Evolutionary conservation across 108 stramenopile species (phyloP), one percentile per base, ranked within the genome.

Genomic region (Schizochytrium sp.): DNA sequence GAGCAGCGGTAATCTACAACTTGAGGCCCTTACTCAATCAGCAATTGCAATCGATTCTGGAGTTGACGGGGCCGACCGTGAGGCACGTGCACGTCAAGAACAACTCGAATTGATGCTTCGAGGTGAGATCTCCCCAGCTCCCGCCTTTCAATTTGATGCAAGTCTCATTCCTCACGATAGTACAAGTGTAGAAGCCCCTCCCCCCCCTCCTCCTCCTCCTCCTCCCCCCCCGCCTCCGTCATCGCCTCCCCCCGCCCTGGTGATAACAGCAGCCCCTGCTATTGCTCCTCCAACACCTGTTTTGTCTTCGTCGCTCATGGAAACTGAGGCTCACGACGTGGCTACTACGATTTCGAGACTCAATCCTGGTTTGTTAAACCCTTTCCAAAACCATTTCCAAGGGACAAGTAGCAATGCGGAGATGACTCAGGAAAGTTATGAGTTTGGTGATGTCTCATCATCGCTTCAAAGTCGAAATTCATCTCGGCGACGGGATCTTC

Each of bases 31-130:
- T 8, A 40, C 55, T 5, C 10, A 83, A 5, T 83, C 76, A 8
- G n/a, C 53, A 5, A 17, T 49, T 28, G 76, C 55, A 5, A n/a
- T 17, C 45, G 76, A 83, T 28, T 19, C 76, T 0, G 76, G 53
- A 5, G 17, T 5, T 5, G 76, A 83, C 50, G 10, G 19, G 17
- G 76, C 76, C 13, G 76, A 55, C 42, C 64, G 64, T 8, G 64
- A 7, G 64, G 7, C 64, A 7, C 64, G 64, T 28, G 64, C 64
- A 10, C 76, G 76, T 38, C 53, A 49, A 42, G 53, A 83, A 53
- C 76, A 83, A 40, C 76, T 83, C 45, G 76, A 83, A 40, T 53
- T 83, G 28, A 83, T 83, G 76, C 53, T 49, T 49, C 76, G 76
- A 47, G 76, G 76, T 38, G 50, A 55, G 3, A 12, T 83, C 15